Evolutionary conservation across 495 filamentous ascomycete genomes (phyloP).

Genomic region (Chaetomium tenue): DNA sequence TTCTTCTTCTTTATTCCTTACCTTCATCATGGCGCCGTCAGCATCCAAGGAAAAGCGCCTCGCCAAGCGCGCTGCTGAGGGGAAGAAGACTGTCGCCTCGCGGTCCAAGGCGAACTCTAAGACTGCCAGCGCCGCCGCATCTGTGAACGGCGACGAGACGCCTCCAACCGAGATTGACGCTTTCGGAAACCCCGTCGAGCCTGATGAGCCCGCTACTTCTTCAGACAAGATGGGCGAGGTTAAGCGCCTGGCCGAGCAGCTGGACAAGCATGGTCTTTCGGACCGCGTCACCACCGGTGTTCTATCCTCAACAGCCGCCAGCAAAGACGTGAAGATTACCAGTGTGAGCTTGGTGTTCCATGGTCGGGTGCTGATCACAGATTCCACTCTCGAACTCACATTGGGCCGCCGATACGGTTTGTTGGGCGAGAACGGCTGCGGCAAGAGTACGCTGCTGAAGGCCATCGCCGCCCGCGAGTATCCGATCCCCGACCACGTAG

Average conservation of each 20-base stretch:
- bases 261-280: slow-evolving; percentile 93
- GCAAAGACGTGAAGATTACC: slow-evolving; percentile 94
- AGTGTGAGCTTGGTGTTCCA: slow-evolving; percentile 94
- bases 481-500: slow-evolving; percentile 92
- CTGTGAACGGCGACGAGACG: slow-evolving; percentile 65
- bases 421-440: slow-evolving; percentile 97
- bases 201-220: slow-evolving; percentile 67
- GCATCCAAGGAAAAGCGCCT: slow-evolving; percentile 96
- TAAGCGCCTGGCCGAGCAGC: slow-evolving; percentile 69
- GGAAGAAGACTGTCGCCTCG: slow-evolving; percentile 68
- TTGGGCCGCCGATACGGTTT: slow-evolving; percentile 91
- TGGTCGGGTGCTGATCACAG: slow-evolving; percentile 90
- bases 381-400: slow-evolving; percentile 89
- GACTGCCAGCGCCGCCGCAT: slow-evolving; percentile 61
- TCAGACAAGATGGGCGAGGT: slow-evolving; percentile 74
- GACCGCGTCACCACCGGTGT: slow-evolving; percentile 99
- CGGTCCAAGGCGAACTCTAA: slow-evolving; percentile 67
- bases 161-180: slow-evolving; percentile 54
- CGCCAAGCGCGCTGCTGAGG: slow-evolving; percentile 85
- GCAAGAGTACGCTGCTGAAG: slow-evolving; percentile 96
- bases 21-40: slow-evolving; percentile 73
- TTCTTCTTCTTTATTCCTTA: slow-evolving; percentile 15
- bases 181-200: slow-evolving; percentile 56
- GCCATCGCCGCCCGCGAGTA: slow-evolving; percentile 90
- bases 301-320: slow-evolving; percentile 74